Evolutionary conservation across 1,284 basidiomycete species (phyloP), one percentile per base, ranked within the genome.

Genomic region (Trichosporon sp.): DNA sequence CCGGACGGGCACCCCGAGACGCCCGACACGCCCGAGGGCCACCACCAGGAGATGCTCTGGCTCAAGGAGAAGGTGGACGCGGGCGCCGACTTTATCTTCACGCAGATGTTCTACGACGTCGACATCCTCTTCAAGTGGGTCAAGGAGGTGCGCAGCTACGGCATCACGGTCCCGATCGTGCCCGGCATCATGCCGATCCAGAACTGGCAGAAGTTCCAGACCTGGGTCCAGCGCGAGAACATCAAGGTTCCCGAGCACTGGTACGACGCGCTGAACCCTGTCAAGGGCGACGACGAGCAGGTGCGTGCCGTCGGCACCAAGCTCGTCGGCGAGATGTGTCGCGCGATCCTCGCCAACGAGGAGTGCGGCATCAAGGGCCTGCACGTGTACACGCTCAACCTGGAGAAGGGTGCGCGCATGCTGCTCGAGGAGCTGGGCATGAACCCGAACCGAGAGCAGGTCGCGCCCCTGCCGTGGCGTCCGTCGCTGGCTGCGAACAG

Each of bases 351-450:
- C 69, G 84, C 85, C n/a, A 80, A 80, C 69, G 89, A 90, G 47
- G 87, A 89, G 68, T 87, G 94, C 42, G 95, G 90, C 11, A 91
- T 95, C 76, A 88, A 88, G 58, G 93, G 92, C 5, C 84, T 98
- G 72, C 96, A 99, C 82, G 92, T 99, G 79, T 99, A 98, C 84
- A 99, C 96, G 68, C 92, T 99, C 89, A 99, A 99, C 81, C 85
- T 99, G 65, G 97, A 98, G 84, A 97, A 92, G 83, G 96, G 91
- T 23, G 94, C 95, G 12, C 91, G 92, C 76, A 91, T 95, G 89
- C 86, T 99, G 32, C 86, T 99, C 38, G 90, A 95, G 81, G 91
- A 94, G 80, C 85, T 98, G 65, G 90, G 90, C 76, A 86, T 95
- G 65, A 91, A 93, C 66, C 91, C 92, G 9, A 87, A 91, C 62